Evolutionary conservation across 495 filamentous ascomycete genomes (phyloP).

Genomic region (Penicillium cinerascens): DNA sequence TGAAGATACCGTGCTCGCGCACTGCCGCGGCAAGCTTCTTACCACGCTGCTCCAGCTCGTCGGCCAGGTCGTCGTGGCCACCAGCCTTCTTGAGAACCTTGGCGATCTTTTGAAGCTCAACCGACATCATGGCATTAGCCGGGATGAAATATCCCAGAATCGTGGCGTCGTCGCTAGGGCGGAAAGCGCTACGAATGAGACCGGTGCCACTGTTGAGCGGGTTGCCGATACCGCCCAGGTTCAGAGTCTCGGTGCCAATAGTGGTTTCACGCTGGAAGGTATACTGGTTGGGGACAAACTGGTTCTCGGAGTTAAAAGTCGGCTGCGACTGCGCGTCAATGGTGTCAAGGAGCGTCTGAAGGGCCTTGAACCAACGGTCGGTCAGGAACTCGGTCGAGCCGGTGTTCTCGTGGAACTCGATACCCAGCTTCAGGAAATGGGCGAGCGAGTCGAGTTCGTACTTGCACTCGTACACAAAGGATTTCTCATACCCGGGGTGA

Average conservation of each 20-base stretch:
- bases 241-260: slow-evolving; percentile 86
- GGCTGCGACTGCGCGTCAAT: slow-evolving; percentile 74
- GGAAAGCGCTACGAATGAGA: slow-evolving; percentile 86
- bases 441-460: slow-evolving; percentile 97
- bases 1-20: slow-evolving; percentile 86
- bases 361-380: slow-evolving; percentile 72
- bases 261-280: slow-evolving; percentile 79
- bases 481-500: slow-evolving; percentile 79
- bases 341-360: slow-evolving; percentile 68
- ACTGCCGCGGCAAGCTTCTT: slow-evolving; percentile 70
- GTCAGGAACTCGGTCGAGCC: slow-evolving; percentile 74
- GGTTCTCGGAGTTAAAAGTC: slow-evolving; percentile 68
- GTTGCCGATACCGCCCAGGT: slow-evolving; percentile 79
- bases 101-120: slow-evolving; percentile 78
- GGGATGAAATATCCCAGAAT: slow-evolving; percentile 95
- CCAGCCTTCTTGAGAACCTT: slow-evolving; percentile 59
- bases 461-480: slow-evolving; percentile 94
- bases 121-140: slow-evolving; percentile 91
- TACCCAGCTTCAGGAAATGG: slow-evolving; percentile 80
- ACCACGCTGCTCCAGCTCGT: slow-evolving; percentile 60
- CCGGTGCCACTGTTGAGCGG: slow-evolving; percentile 82
- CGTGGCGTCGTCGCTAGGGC: slow-evolving; percentile 96
- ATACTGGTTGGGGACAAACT: slow-evolving; percentile 70
- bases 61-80: slow-evolving; percentile 44
- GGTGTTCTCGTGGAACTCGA: slow-evolving; percentile 81